Base-by-base conservation (phyloP, 345 rosid species). In the Noccaea caerulescens region DNA sequence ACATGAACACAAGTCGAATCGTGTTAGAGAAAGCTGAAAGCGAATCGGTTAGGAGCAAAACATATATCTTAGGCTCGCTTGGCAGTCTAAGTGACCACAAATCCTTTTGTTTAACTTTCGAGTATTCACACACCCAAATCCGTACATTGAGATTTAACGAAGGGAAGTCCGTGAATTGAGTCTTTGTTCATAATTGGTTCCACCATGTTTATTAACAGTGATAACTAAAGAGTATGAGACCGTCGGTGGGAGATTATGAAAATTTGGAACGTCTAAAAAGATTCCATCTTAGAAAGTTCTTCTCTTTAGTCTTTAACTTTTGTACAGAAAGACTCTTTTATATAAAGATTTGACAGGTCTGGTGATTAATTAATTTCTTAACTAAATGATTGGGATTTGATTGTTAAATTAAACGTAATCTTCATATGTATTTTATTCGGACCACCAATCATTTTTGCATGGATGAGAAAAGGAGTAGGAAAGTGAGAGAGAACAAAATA, bases 211-310 rank as follows among this genome's bases (percentile, higher is more conserved):
- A 5, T 50, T 20, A 57, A 32, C 32, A 39, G 54, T 23, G 7
- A 30, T 38, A 34, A 41, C 49, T n/a, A 59, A 32, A 3, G 6
- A 11, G 52, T 30, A 37, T 9, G 3, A 32, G 30, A 73, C 67
- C 72, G 77, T 73, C 77, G 72, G 77, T 73, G 72, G 66, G 20
- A 49, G 72, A 58, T 54, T 66, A 58, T 49, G 9, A 56, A 56
- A n/a, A 10, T 41, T 53, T 30, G 7, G 47, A 72, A 65, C 57
- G 59, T 57, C 52, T 57, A 46, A 6, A 54, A 42, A 45, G 10
- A 47, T 56, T 64, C 37, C 3, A 46, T 47, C 10, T 43, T 34
- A 46, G 61, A 53, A 58, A 66, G 59, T 57, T 66, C 25, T 52
- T 73, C 14, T 30, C 47, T 50, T 65, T 47, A 57, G 30, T 27